Evolutionary conservation across 208 protist genomes (phyloP), one percentile per base, ranked within the genome.

Genomic region (Sergeia podlipaevii): DNA sequence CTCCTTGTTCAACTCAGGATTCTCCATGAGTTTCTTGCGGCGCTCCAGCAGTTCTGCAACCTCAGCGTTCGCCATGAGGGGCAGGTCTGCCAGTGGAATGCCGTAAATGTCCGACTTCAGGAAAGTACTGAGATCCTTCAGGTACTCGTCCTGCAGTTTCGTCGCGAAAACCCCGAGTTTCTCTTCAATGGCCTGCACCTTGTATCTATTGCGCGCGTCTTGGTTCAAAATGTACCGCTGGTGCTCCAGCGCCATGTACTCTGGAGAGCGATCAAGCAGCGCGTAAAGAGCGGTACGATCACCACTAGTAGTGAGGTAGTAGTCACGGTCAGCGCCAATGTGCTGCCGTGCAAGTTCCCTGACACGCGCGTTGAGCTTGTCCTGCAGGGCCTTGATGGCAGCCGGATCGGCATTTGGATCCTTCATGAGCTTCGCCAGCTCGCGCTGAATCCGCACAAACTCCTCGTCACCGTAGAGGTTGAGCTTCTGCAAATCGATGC

Each of bases 171-270:
- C n/a, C 24, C 70, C 62, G 36, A 87, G 53, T 24, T 65, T 28
- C 7, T 64, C 63, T 50, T 91, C 77, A 21, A 73, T 48, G 10
- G 27, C n/a, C 5, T 23, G 29, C 5, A 87, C 55, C 51, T 82
- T 79, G 55, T 63, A 61, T 3, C 38, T 48, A 53, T 86, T 91
- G 10, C 79, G 62, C 10, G 71, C 76, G 46, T 91, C 77, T 23
- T 72, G 36, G 45, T 80, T 80, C n/a, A 91, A 50, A 8, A 54
- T 18, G 52, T 75, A 72, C 24, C 67, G 70, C 55, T 60, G 29
- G 28, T 28, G 30, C 61, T 91, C 78, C 21, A 38, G 34, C 1
- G 4, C 32, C 65, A 83, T 84, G 67, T 78, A 91, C 28, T 54
- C 56, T 6, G 65, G 53, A 39, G 79, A 52, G 1, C 43, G 58